Evolutionary conservation across 768 basidiomycete genomes (phyloP).

Genomic region (Mrakia blollopis): DNA sequence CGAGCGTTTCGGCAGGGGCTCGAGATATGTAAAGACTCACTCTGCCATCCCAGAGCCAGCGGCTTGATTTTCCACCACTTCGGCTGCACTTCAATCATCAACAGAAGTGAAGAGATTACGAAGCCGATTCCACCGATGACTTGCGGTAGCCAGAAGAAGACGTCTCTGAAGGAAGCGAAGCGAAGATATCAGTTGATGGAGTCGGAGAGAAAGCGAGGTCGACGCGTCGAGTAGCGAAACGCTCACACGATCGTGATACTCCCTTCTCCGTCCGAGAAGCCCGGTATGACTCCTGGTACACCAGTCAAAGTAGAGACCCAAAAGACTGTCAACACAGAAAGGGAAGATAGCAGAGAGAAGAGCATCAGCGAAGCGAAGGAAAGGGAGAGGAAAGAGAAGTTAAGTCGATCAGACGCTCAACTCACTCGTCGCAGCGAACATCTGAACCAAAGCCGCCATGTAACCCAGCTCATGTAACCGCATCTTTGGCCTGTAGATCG

Average conservation of each 20-base stretch:
- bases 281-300: constrained; percentile 48
- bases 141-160: constrained; percentile 61
- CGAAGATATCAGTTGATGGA: background rate
- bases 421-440: constrained; percentile 51
- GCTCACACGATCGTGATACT: constrained; percentile 40
- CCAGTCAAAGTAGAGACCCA: constrained; percentile 54
- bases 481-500: background rate
- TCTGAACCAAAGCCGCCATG: constrained; percentile 45
- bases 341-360: too few relatives aligned
- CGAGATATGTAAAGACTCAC: constrained; percentile 43
- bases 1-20: too few relatives aligned
- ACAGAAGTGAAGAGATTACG: constrained; percentile 49
- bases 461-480: constrained; percentile 18
- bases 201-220: background rate
- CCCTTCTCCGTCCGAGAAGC: constrained; percentile 37
- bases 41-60: constrained; percentile 54
- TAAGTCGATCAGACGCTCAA: too few relatives aligned
- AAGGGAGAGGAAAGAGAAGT: too few relatives aligned
- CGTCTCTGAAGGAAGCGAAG: constrained; percentile 40
- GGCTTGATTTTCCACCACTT: constrained; percentile 55
- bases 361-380: too few relatives aligned
- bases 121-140: constrained; percentile 61
- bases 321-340: too few relatives aligned
- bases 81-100: constrained; percentile 56
- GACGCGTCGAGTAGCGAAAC: background rate